Evolutionary conservation across 371 early-diverging fungal species (phyloP).

Genomic region (Mucor racemosus): DNA sequence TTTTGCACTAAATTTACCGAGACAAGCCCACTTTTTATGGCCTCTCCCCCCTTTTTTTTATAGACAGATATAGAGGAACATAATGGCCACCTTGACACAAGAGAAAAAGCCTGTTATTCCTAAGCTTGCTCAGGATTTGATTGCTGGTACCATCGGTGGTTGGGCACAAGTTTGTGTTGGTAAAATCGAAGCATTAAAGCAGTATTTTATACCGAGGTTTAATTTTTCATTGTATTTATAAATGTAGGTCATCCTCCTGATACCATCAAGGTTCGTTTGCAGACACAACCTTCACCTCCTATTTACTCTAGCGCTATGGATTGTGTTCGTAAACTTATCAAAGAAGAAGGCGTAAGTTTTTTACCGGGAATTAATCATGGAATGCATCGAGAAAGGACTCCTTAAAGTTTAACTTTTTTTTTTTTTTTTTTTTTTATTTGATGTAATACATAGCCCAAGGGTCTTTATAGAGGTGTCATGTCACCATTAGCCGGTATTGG

Average conservation of each 20-base stretch:
- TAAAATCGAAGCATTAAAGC: conserved; percentile 22
- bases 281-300: conserved; percentile 75
- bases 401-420: too few relatives aligned
- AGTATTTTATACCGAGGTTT: not conserved
- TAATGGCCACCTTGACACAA: not conserved
- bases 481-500: conserved; percentile 88
- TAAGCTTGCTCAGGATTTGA: conserved; percentile 63
- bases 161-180: conserved; percentile 86
- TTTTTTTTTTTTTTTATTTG: not conserved
- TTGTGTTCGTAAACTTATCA: conserved; percentile 71
- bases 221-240: not conserved
- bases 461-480: conserved; percentile 83
- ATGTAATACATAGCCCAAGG: conserved; percentile 56
- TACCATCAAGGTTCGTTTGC: conserved; percentile 82
- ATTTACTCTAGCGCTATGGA: conserved; percentile 75
- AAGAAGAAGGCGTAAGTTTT: conserved; percentile 72
- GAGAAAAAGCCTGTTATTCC: conserved; percentile 37
- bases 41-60: not conserved
- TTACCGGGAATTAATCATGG: not conserved
- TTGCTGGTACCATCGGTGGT: conserved; percentile 87
- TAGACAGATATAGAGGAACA: not conserved
- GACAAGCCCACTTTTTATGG: not conserved
- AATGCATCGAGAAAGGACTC: too few relatives aligned
- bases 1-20: not conserved
- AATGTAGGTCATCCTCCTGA: conserved; percentile 75